These are phyloP conservation scores for Medicago truncatula DNA, from an alignment of 306 rosid species.

Conservation along the genomic window DNA sequence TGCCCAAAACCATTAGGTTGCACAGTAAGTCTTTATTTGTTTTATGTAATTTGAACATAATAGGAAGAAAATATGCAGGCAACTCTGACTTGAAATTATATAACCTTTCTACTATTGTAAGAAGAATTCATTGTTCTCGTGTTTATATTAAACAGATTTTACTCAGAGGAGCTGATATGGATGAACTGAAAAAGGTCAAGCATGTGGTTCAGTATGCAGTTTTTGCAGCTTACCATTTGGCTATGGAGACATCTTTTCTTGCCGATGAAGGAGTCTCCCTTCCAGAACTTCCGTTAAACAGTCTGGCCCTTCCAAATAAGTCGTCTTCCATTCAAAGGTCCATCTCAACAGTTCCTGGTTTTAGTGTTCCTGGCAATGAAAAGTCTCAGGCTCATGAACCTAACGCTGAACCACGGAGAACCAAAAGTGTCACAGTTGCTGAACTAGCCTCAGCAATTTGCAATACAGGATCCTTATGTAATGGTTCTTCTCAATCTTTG, in stretches of 20 bases:
- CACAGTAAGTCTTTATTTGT: slow-evolving; percentile 72
- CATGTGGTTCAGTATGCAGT: slow-evolving; percentile 95
- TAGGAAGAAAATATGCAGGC: neutral
- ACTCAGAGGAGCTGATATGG: slow-evolving; percentile 85
- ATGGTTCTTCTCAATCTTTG: slow-evolving; percentile 49
- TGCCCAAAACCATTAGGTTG: slow-evolving; percentile 98
- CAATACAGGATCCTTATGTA: slow-evolving; percentile 47
- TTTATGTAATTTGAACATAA: slow-evolving; percentile 5
- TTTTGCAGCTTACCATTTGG: slow-evolving; percentile 98
- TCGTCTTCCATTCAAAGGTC: slow-evolving; percentile 72
- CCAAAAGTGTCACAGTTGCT: slow-evolving; percentile 54
- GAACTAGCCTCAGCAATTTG: slow-evolving; percentile 50
- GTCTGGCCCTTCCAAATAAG: slow-evolving; percentile 81
- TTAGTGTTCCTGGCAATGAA: slow-evolving; percentile 49
- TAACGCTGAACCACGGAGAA: slow-evolving; percentile 54
- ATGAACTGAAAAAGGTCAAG: slow-evolving; percentile 89
- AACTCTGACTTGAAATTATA: slow-evolving; percentile 11
- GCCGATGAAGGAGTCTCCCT: slow-evolving; percentile 97
- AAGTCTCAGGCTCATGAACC: slow-evolving; percentile 53
- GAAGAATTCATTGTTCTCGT: slow-evolving; percentile 43
- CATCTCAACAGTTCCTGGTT: slow-evolving; percentile 87
- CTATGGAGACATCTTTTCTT: slow-evolving; percentile 96
- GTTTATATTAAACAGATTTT: slow-evolving; percentile 68
- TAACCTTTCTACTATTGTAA: slow-evolving; percentile 18
- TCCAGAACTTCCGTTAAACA: slow-evolving; percentile 81